A percentile compares a stretch with the other conserved stretches of the same genome.
phyloP scores from a whole-genome alignment of 1,284 basidiomycete genomes.

The Trametes versicolor region DNA sequence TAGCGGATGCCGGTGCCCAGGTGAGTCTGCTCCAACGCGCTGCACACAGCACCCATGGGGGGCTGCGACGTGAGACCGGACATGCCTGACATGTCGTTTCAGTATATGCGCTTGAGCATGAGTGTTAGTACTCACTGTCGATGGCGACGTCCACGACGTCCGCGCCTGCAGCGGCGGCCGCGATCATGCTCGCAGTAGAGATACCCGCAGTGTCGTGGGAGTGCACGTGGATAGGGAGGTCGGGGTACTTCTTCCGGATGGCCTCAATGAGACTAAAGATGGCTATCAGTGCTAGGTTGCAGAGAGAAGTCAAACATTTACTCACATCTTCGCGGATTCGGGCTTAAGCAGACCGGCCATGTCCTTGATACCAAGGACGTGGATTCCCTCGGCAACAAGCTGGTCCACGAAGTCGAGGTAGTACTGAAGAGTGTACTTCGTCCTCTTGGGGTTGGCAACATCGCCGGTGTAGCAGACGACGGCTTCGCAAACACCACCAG shows the following conservation, averaged over 20 bases:
- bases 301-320: constrained; percentile 8
- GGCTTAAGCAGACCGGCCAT: constrained; percentile 99
- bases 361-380: constrained; percentile 98
- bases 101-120: constrained; percentile 5
- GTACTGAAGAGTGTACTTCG: constrained; percentile 98
- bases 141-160: constrained; percentile 99
- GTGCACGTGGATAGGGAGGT: constrained; percentile 99
- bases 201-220: constrained; percentile 99
- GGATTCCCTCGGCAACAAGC: constrained; percentile 95
- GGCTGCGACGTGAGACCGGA: constrained; percentile 99
- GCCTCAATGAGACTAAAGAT: constrained; percentile 83
- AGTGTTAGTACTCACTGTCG: constrained; percentile 73
- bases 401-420: constrained; percentile 97
- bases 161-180: constrained; percentile 94
- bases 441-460: constrained; percentile 94
- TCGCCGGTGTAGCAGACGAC: constrained; percentile 99
- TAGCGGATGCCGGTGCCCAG: constrained; percentile 98
- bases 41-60: constrained; percentile 96
- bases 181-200: constrained; percentile 96
- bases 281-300: background rate
- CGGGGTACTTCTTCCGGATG: constrained; percentile 96
- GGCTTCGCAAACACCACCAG: constrained; percentile 97
- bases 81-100: constrained; percentile 71
- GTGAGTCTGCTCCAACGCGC: constrained; percentile 94
- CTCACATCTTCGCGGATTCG: constrained; percentile 87